Base-by-base conservation (phyloP, 225 moss, liverwort and hornwort genomes). In the Neckera pumila region DNA sequence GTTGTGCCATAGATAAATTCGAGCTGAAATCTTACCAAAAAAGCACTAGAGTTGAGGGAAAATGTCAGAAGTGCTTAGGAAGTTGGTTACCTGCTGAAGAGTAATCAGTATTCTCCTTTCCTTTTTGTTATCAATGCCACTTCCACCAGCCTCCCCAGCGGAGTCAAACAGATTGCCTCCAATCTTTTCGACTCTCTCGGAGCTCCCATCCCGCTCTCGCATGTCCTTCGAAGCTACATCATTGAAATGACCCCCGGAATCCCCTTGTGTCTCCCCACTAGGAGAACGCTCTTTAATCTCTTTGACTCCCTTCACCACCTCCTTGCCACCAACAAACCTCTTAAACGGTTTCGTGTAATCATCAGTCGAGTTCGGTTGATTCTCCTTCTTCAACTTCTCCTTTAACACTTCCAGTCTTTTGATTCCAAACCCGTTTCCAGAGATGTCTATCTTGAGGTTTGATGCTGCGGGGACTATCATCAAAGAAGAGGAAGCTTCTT, bases 291-390 rank as follows among this genome's bases (percentile, higher is more conserved):
- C 95, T 83, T 91, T 93, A 58, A 92, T 89, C 59, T 93, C 91
- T 28, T 79, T 94, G 23, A 87, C 85, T 34, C 93, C 91, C 54
- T 92, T 90, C 81, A 88, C 91, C 42, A 94, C 91, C 80, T 96
- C 92, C 89, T 93, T 95, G 51, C 96, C 97, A 51, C 94, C 93
- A 20, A 96, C 94, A 75, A 96, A 96, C 80, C 87, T 92, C 91
- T 96, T 98, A 17, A 98, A 96, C 9, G 97, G 96, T 70, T 94
- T 95, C 21, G 96, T 95, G 85, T 95, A 98, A 81, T 95, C 97
- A 42, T 98, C 96, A 4, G 70, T n/a, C 4, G 96, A 93, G 36
- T 92, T 92, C 11, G 83, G 85, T 8, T 90, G 70, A 62, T 88
- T 93, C 56, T 98, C 97, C 82, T 95, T 98, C 91, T 95, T 98